Percentiles rank a stretch among this genome's conserved stretches.
phyloP scores from a whole-genome alignment of 495 filamentous ascomycete genomes.

The Massariosphaeria phaeospora region DNA sequence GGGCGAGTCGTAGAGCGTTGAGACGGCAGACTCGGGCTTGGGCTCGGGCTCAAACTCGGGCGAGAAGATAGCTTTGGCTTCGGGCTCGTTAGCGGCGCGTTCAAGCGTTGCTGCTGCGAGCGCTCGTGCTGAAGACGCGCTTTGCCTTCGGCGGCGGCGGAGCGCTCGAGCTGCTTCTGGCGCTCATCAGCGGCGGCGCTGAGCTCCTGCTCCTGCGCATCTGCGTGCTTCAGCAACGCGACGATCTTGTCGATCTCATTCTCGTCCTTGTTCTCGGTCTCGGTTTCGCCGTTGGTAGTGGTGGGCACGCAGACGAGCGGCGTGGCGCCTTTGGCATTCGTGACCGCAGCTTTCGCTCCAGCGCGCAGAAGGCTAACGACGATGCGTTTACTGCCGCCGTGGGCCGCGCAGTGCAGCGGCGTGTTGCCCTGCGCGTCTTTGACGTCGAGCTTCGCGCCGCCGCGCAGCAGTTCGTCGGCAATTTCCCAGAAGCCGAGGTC shows the following conservation, averaged over 20 bases:
- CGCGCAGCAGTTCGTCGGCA: slow-evolving; percentile 6
- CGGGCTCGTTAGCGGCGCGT: neutral
- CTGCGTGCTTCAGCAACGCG: slow-evolving; percentile 11
- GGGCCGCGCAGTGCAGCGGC: slow-evolving; percentile 5
- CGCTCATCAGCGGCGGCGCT: neutral
- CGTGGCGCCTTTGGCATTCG: slow-evolving; percentile 7
- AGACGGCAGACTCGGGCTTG: neutral
- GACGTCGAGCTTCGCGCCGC: slow-evolving; percentile 7
- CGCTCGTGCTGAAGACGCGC: neutral
- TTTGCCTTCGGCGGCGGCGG: neutral
- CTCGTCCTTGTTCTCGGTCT: slow-evolving; percentile 2
- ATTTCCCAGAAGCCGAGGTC: slow-evolving; percentile 22
- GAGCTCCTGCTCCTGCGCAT: slow-evolving; percentile 3
- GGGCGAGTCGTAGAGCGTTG: too few relatives aligned
- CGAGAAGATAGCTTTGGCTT: neutral
- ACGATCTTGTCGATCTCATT: slow-evolving; percentile 15
- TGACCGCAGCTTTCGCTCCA: slow-evolving; percentile 8
- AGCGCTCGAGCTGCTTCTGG: neutral
- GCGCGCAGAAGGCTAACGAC: slow-evolving; percentile 2
- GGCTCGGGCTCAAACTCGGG: neutral
- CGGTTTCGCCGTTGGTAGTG: too few relatives aligned
- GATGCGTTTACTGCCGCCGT: slow-evolving; percentile 1
- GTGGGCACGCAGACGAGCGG: neutral
- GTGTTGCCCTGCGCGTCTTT: slow-evolving; percentile 18
- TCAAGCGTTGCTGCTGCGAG: neutral